These are phyloP conservation scores for Mycena maculata DNA, from an alignment of 768 basidiomycete species.

Conservation along the genomic window DNA sequence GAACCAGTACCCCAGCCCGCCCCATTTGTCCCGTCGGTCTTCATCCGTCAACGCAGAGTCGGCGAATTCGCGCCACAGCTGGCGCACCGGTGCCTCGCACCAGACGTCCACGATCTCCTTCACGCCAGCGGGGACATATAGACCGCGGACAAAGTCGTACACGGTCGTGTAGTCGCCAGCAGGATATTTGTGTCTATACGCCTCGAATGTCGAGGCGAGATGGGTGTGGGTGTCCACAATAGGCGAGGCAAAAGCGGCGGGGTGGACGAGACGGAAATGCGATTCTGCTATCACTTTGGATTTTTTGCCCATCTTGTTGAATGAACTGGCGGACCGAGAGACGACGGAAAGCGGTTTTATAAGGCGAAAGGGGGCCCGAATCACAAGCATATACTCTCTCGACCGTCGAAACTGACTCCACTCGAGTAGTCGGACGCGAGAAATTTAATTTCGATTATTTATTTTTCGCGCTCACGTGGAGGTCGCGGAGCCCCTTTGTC, in stretches of 20 bases:
- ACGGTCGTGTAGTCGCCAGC: constrained; percentile 64
- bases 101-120: constrained; percentile 86
- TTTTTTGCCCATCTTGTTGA: constrained; percentile 25
- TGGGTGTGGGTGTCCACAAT: constrained; percentile 91
- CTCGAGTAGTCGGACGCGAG: not conserved
- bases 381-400: constrained; percentile 2
- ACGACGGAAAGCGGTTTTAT: constrained; percentile 1
- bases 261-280: constrained; percentile 52
- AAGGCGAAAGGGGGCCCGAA: constrained; percentile 2
- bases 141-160: constrained; percentile 74
- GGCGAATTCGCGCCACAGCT: constrained; percentile 76
- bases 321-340: constrained; percentile 2
- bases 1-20: constrained; percentile 82
- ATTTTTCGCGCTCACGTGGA: constrained; percentile 5
- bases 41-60: constrained; percentile 70
- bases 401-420: not conserved
- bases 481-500: no score
- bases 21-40: constrained; percentile 66
- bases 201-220: constrained; percentile 76
- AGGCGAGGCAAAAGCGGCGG: constrained; percentile 41
- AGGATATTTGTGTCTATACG: constrained; percentile 73
- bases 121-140: constrained; percentile 70
- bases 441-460: no score
- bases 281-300: constrained; percentile 17
- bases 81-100: constrained; percentile 83